Base-by-base conservation (phyloP, 1,284 basidiomycete genomes). In the Moniliophthora roreri region DNA sequence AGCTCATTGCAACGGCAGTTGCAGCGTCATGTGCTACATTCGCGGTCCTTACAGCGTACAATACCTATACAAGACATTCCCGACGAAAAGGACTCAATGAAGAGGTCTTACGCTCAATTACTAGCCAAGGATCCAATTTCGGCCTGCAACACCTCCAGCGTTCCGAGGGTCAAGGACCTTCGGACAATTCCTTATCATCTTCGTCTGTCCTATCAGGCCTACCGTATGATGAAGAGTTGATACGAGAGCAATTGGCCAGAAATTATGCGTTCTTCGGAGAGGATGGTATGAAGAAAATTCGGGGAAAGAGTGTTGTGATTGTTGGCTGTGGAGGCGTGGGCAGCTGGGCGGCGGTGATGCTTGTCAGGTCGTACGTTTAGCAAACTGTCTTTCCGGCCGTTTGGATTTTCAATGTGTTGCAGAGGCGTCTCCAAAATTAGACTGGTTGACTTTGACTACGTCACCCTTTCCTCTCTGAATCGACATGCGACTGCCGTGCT, bases 301-400 rank as follows among this genome's bases (percentile, higher is more conserved):
- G 97, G 53, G 68, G 79, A 20, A 82, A 85, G 6, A 86, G 80
- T 16, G 94, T 98, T 3, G 92, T 94, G 18, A 78, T 99, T 20
- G 84, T 99, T 7, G 97, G 97, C 3, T 93, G 95, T 59, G 97
- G 97, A 53, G 97, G 97, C 4, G 97, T 99, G 1, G 95, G 96
- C 0, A 94, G 91, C 62, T 96, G 94, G 89, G 90, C 88, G 23
- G 95, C 96, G 5, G 84, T 96, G 28, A 98, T 98, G 94, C 84
- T 98, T 41, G 88, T 87, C 26, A 76, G 95, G 67, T 91, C 89
- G 86, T 91, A 66, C 65, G 90, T 81, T 46, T 5, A 13, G 41
- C 48, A 10, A 38, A 9, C 34, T 20, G n/a, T 41, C 28, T 34
- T 37, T 46, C 16, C 26, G 8, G 52, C 4, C 41, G 47, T 38